phyloP scores from a whole-genome alignment of 2,329 filamentous ascomycete species.

The Penicillium verrucosum region DNA sequence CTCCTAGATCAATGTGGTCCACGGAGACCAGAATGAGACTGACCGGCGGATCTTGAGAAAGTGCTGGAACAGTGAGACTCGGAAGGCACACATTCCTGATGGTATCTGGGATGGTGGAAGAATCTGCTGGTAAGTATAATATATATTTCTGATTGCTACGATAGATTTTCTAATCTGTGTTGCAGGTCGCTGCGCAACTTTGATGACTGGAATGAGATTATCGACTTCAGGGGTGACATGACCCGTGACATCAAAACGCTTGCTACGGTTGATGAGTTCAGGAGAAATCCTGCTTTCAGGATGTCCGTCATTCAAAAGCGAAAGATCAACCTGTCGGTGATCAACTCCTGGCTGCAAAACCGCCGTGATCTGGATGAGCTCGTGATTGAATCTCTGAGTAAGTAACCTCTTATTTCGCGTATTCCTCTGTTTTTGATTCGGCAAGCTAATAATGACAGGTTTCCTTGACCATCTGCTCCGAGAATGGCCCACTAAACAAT shows the following conservation, averaged over 20 bases:
- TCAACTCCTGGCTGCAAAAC: constrained; percentile 65
- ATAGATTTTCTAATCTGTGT: constrained; percentile 18
- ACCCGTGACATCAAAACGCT: constrained; percentile 40
- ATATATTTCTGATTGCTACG: constrained; percentile 35
- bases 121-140: constrained; percentile 69
- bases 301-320: constrained; percentile 61
- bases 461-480: constrained; percentile 89
- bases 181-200: constrained; percentile 39
- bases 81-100: constrained; percentile 29
- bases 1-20: constrained; percentile 63
- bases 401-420: constrained; percentile 23
- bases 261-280: constrained; percentile 36
- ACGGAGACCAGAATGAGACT: constrained; percentile 60
- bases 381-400: constrained; percentile 75
- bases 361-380: constrained; percentile 60
- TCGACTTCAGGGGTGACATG: constrained; percentile 71
- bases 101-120: constrained; percentile 76
- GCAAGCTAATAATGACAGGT: constrained; percentile 41
- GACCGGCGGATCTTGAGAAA: constrained; percentile 61
- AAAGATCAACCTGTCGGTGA: constrained; percentile 60
- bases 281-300: constrained; percentile 43
- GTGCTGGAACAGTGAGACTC: constrained; percentile 65
- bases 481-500: constrained; percentile 66
- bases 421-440: neutral
- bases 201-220: constrained; percentile 49